Percentiles rank a stretch among this genome's conserved stretches.
phyloP scores from a whole-genome alignment of 164 flowering plant genomes.

The Sextonia rubra region DNA sequence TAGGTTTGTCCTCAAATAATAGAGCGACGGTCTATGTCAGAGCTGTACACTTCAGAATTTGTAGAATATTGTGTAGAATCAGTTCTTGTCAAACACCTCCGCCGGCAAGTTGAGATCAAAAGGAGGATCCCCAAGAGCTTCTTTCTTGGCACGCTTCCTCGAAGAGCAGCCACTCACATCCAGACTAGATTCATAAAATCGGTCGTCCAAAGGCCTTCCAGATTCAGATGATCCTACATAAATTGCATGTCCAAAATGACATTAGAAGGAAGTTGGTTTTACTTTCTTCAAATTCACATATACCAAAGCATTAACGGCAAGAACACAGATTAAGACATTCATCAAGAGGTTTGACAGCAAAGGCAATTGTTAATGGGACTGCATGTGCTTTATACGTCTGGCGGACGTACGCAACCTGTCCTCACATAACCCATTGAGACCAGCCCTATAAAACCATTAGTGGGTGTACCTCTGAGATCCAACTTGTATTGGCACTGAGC shows the following conservation, averaged over 20 bases:
- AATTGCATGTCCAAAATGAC: background rate
- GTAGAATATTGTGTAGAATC: constrained; percentile 10
- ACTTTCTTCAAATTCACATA: background rate
- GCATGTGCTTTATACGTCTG: too few species aligned
- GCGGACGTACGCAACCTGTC: too few species aligned
- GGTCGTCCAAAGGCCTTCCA: constrained; percentile 9
- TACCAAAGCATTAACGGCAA: too few species aligned
- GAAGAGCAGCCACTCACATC: constrained; percentile 30
- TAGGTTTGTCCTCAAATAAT: too few species aligned
- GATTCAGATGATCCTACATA: constrained; percentile 8
- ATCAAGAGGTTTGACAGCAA: too few species aligned
- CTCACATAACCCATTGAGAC: too few species aligned
- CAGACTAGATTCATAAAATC: constrained; percentile 10
- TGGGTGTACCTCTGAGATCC: too few species aligned
- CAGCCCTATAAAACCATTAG: too few species aligned
- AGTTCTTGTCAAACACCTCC: constrained; percentile 45
- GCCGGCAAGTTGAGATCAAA: constrained; percentile 44
- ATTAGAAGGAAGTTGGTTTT: background rate
- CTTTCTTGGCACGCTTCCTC: constrained; percentile 33
- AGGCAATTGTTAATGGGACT: too few species aligned
- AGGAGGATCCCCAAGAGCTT: constrained; percentile 18
- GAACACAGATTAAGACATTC: too few species aligned
- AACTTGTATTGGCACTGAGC: too few species aligned
- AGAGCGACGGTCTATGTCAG: constrained; percentile 23
- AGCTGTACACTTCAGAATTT: constrained; percentile 44